Evolutionary conservation across 2,329 filamentous ascomycete genomes (phyloP).

Genomic region (Torrubiellomyces zombiae): DNA sequence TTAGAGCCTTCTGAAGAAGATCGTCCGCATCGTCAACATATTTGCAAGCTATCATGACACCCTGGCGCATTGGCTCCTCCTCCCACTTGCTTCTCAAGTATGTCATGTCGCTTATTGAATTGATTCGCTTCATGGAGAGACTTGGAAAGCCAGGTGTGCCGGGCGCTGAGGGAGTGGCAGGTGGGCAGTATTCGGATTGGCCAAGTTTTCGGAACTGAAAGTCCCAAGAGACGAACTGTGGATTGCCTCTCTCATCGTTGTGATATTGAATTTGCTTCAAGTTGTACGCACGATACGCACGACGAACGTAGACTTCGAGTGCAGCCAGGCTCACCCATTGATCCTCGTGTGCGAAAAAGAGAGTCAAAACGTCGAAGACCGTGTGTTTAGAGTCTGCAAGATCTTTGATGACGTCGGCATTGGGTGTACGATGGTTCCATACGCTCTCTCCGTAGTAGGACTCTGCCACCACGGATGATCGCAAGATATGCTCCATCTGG

Average conservation of each 20-base stretch:
- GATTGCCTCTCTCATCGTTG: constrained; percentile 49
- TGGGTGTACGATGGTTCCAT: constrained; percentile 89
- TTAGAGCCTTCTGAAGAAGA: constrained; percentile 64
- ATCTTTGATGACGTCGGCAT: constrained; percentile 82
- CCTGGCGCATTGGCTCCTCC: constrained; percentile 69
- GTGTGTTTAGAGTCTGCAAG: constrained; percentile 98
- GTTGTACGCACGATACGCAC: constrained; percentile 90
- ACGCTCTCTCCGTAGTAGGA: constrained; percentile 95
- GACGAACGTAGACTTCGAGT: constrained; percentile 88
- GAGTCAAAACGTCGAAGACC: constrained; percentile 86
- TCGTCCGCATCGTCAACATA: constrained; percentile 94
- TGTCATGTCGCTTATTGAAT: constrained; percentile 93
- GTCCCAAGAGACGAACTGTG: constrained; percentile 83
- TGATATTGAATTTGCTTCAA: constrained; percentile 83
- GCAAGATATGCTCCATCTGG: constrained; percentile 97
- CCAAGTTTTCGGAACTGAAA: constrained; percentile 89
- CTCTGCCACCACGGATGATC: constrained; percentile 88
- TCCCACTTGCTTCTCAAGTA: constrained; percentile 61
- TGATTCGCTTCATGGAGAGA: constrained; percentile 59
- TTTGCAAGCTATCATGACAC: constrained; percentile 83
- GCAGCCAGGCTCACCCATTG: constrained; percentile 88
- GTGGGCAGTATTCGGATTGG: constrained; percentile 74
- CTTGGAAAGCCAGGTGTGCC: constrained; percentile 48
- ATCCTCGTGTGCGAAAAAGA: constrained; percentile 90
- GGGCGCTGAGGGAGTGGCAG: constrained; percentile 68